phyloP scores from a whole-genome alignment of 345 rosid genomes.

The Mangifera indica region DNA sequence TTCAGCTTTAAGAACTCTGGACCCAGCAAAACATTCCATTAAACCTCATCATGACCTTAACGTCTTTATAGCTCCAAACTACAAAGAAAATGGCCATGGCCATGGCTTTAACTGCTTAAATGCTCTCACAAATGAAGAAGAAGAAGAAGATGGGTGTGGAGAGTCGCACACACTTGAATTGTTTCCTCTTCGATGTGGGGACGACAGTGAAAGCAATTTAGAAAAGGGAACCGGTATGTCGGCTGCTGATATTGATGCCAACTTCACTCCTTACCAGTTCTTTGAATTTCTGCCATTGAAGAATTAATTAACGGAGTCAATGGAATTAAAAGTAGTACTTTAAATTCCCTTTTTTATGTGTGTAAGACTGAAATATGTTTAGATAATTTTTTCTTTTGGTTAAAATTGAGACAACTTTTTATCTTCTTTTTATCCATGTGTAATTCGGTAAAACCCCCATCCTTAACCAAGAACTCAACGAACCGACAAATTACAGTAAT shows the following conservation, averaged over 20 bases:
- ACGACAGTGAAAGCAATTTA: conserved; percentile 25
- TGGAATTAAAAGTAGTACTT: too few species aligned
- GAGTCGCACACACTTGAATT: conserved; percentile 66
- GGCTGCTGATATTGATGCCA: conserved; percentile 24
- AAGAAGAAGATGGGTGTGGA: conserved; percentile 25
- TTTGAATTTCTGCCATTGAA: conserved; percentile 86
- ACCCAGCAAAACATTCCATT: too few species aligned
- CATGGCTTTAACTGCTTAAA: conserved; percentile 26
- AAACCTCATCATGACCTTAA: conserved; percentile 19
- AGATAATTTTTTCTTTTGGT: too few species aligned
- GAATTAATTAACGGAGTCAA: conserved; percentile 28
- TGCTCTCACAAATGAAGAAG: conserved; percentile 16
- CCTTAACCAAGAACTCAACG: too few species aligned
- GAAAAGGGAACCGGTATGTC: conserved; percentile 38
- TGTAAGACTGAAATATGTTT: too few species aligned
- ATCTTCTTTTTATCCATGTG: too few species aligned
- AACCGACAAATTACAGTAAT: too few species aligned
- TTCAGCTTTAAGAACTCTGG: conserved; percentile 18
- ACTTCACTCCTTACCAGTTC: conserved; percentile 45
- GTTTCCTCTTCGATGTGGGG: conserved; percentile 56
- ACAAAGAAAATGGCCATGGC: conserved; percentile 31
- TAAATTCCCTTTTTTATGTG: too few species aligned
- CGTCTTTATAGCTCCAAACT: conserved; percentile 31
- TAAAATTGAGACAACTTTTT: too few species aligned
- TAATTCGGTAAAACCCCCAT: too few species aligned